Conservation (phyloP, 2,329 filamentous ascomycete species). For the Geosmithia morbida region DNA sequence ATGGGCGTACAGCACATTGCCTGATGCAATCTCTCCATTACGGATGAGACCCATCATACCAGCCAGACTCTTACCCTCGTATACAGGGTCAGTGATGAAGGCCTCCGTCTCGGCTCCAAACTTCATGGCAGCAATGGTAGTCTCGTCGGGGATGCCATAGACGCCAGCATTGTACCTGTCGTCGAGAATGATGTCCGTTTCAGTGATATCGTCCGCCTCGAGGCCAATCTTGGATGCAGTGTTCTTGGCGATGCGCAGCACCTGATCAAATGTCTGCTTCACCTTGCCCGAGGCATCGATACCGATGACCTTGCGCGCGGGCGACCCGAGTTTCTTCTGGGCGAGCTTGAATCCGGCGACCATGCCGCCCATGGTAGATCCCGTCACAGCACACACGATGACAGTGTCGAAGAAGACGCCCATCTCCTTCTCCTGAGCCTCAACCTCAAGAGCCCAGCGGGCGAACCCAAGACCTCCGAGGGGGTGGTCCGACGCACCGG, state of each 20-base stretch:
- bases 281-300: slow-evolving; percentile 38
- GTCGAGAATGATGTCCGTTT: slow-evolving; percentile 48
- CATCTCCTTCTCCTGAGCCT: slow-evolving; percentile 43
- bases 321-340: slow-evolving; percentile 26
- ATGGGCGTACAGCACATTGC: slow-evolving; percentile 60
- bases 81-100: slow-evolving; percentile 63
- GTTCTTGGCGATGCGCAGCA: slow-evolving; percentile 49
- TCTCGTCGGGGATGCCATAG: slow-evolving; percentile 53
- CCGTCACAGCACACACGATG: slow-evolving; percentile 57
- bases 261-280: slow-evolving; percentile 46
- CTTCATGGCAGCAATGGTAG: slow-evolving; percentile 53
- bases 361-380: slow-evolving; percentile 57
- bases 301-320: slow-evolving; percentile 43
- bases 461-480: slow-evolving; percentile 58
- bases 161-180: slow-evolving; percentile 47
- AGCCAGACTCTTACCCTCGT: slow-evolving; percentile 62
- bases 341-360: slow-evolving; percentile 57
- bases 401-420: slow-evolving; percentile 54
- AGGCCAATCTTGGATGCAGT: slow-evolving; percentile 52
- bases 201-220: slow-evolving; percentile 41
- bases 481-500: slow-evolving; percentile 56
- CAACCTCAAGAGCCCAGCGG: slow-evolving; percentile 56
- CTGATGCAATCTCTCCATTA: slow-evolving; percentile 43
- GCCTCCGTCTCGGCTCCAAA: slow-evolving; percentile 55
- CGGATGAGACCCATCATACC: slow-evolving; percentile 56